A percentile compares a stretch with the other conserved stretches of the same genome.
Evolutionary conservation across 2,329 filamentous ascomycete species (phyloP).

Genomic region (Xylariomycetidae sp.): DNA sequence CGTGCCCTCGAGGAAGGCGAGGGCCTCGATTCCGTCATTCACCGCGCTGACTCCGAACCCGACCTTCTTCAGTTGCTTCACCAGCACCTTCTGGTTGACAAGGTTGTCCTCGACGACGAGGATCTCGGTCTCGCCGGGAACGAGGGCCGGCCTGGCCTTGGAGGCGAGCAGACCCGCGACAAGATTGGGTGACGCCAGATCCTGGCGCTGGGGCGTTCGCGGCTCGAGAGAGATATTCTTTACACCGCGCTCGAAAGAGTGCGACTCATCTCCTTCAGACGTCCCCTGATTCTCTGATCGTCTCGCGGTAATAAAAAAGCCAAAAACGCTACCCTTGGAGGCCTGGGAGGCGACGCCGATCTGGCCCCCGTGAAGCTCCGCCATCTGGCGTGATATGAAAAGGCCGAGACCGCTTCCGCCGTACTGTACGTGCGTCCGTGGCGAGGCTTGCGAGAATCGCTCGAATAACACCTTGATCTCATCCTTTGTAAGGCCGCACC

Average conservation of each 20-base stretch:
- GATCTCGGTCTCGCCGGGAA: too few species aligned
- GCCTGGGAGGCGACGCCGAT: conserved; percentile 69
- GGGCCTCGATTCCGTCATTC: conserved; percentile 52
- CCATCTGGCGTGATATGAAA: conserved; percentile 75
- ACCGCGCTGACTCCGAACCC: conserved; percentile 50
- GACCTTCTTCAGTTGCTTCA: conserved; percentile 44
- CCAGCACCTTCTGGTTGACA: conserved; percentile 54
- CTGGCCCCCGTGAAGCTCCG: conserved; percentile 74
- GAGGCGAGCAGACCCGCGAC: conserved; percentile 10
- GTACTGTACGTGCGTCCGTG: conserved; percentile 72
- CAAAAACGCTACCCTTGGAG: conserved; percentile 69
- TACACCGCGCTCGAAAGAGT: conserved; percentile 4
- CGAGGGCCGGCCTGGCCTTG: not conserved
- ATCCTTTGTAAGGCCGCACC: conserved; percentile 64
- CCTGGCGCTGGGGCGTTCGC: conserved; percentile 6
- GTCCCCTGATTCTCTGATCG: too few species aligned
- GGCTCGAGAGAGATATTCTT: too few species aligned
- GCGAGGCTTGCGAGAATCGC: conserved; percentile 73
- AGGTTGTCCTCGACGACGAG: conserved; percentile 58
- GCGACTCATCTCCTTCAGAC: conserved; percentile 6
- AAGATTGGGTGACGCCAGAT: conserved; percentile 10
- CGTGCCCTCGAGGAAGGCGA: conserved; percentile 29
- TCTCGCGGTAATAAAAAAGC: conserved; percentile 68
- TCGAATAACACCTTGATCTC: conserved; percentile 74
- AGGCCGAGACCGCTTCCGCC: conserved; percentile 74